Percentiles rank a stretch among this genome's conserved stretches.
These are phyloP conservation scores for Polyporus arcularius DNA, from an alignment of 768 basidiomycete genomes.

Conservation along the genomic window DNA sequence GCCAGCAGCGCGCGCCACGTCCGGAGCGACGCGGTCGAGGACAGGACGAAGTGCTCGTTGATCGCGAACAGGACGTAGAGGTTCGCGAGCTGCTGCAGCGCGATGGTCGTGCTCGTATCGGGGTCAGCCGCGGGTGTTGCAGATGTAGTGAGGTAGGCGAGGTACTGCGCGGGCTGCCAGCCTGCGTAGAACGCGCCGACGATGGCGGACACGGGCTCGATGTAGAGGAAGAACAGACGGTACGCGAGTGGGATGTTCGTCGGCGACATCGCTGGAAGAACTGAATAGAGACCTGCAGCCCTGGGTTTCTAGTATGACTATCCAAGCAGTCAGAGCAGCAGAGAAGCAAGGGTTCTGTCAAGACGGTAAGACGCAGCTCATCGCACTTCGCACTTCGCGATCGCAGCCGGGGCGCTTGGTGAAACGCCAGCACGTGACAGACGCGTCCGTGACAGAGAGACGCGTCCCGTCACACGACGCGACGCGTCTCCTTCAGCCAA, in stretches of 20 bases:
- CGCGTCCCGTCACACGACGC: not conserved
- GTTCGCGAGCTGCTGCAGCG: conserved; percentile 50
- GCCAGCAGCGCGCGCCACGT: conserved; percentile 47
- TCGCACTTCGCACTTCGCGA: not conserved
- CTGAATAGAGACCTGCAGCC: too few relatives aligned
- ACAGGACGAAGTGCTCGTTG: conserved; percentile 51
- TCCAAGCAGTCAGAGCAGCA: not conserved
- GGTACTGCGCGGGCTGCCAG: conserved; percentile 39
- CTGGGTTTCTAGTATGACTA: too few relatives aligned
- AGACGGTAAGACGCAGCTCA: not conserved
- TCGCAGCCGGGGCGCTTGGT: not conserved
- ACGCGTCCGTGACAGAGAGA: not conserved
- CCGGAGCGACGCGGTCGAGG: conserved; percentile 39
- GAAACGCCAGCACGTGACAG: conserved; percentile 14
- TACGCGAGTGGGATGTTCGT: conserved; percentile 32
- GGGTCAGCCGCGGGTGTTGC: conserved; percentile 8
- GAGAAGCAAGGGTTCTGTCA: too few relatives aligned
- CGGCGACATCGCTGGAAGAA: too few relatives aligned
- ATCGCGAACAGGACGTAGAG: conserved; percentile 53
- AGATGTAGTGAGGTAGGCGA: conserved; percentile 36
- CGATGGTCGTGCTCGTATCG: conserved; percentile 38
- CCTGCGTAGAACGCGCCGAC: conserved; percentile 51
- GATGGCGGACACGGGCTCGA: conserved; percentile 53
- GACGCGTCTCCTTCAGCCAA: not conserved
- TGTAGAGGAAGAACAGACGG: conserved; percentile 49